Percentiles rank a stretch among this genome's conserved stretches.
phyloP scores from a whole-genome alignment of 139 green algal genomes.

The Volvox reticuliferus region DNA sequence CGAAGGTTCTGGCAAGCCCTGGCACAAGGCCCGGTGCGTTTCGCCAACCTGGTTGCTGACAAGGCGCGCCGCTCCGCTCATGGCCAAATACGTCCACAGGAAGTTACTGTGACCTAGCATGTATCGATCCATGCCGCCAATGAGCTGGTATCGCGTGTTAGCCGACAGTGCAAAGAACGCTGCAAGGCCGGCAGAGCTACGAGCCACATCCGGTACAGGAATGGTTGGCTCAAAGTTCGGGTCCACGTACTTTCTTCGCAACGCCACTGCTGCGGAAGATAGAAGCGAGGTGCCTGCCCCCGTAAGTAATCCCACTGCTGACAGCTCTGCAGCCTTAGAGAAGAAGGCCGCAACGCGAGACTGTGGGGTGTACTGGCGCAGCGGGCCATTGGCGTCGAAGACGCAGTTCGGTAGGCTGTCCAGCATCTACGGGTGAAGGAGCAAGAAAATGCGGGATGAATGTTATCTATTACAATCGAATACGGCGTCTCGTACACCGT shows the following conservation, averaged over 20 bases:
- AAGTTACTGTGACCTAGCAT: conserved; percentile 86
- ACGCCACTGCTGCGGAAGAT: conserved; percentile 57
- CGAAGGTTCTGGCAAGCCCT: conserved; percentile 60
- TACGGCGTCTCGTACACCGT: no score
- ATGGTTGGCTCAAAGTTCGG: conserved; percentile 82
- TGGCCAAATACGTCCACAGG: conserved; percentile 83
- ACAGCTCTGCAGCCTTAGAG: conserved; percentile 90
- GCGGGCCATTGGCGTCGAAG: conserved; percentile 83
- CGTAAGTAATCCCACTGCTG: conserved; percentile 84
- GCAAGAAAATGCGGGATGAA: no score
- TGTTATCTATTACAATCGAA: no score
- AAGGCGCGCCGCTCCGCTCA: conserved; percentile 56
- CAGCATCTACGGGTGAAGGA: conserved; percentile 57
- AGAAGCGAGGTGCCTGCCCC: conserved; percentile 69
- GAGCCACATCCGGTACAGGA: conserved; percentile 75
- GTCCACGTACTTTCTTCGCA: conserved; percentile 66
- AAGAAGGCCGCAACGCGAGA: conserved; percentile 80
- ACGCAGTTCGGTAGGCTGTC: conserved; percentile 75
- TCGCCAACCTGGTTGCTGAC: conserved; percentile 62
- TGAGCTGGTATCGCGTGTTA: conserved; percentile 94
- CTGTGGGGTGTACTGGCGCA: conserved; percentile 81
- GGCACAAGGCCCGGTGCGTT: conserved; percentile 64
- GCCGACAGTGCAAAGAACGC: conserved; percentile 85
- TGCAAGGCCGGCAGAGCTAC: conserved; percentile 80
- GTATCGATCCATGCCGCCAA: conserved; percentile 92